Evolutionary conservation across 805 yeast species (phyloP), one percentile per base, ranked within the genome.

Genomic region (Peterozyma xylosa): DNA sequence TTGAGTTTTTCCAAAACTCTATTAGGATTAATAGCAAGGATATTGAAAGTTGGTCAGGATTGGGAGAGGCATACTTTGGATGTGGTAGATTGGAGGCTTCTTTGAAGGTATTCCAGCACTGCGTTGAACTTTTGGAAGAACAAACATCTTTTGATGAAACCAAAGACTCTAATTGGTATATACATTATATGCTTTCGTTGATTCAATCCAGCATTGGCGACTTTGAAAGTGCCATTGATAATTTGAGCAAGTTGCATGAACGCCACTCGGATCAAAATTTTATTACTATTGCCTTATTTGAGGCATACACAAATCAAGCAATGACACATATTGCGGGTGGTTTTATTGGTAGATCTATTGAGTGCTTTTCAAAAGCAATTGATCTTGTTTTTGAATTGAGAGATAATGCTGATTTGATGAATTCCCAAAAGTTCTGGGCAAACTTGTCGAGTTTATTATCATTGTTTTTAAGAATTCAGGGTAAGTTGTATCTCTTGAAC

Each of bases 31-130:
- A 80, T 37, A 67, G 83, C 0, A 50, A 56, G 42, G 97, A 93
- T 60, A 58, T 76, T 1, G 82, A 86, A 50, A 82, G 96, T 2
- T 91, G 98, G 97, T 69, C 85, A 29, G 96, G 96, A 1, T 67
- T 93, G n/a, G 99, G 99, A n/a, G 98, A 93, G 59, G 91, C 96
- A 0, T 93, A 93, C 59, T 68, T 74, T 43, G 76, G 80, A 21
- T 78, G 93, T 59, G 99, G 99, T 2, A 72, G 96, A 48, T 67
- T 82, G 37, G 90, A 86, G 45, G 95, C 98, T 2, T 87, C 96
- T 0, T 69, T 76, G 9, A 89, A 86, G 59, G 97, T 93, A 1
- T 85, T 89, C 53, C 69, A 67, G 30, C 80, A 79, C 46, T 87
- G 90, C 0, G 54, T 78, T 38, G 13, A 36, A 30, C 32, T 36